Base-by-base conservation (phyloP, 2,329 filamentous ascomycete genomes). In the Sporothrix phasma region DNA sequence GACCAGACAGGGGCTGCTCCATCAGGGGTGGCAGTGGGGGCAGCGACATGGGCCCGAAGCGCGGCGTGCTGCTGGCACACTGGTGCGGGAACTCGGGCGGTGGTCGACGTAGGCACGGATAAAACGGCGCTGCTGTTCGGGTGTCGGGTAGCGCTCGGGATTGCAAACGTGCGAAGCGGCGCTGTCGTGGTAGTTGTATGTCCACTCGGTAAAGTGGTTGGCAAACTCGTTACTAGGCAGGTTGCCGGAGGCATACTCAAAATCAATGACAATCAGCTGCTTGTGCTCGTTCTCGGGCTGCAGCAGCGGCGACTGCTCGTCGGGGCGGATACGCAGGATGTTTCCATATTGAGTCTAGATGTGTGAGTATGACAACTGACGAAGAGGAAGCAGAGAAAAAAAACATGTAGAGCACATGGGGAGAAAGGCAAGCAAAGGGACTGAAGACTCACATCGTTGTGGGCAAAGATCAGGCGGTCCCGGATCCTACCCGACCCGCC, bases 161-260 rank as follows among this genome's bases (percentile, higher is more conserved):
- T 88, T 85, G 79, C 90, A 93, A 29, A 80, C 84, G 77, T 84
- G 85, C 0, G 90, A 79, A 37, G 76, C 77, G 31, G 79, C 77
- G 3, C 84, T 75, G 72, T 94, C 87, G 73, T 97, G 92, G 76
- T 99, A 99, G 76, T 99, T 93, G 80, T 97, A 97, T 70, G 90
- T 89, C 94, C 94, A 99, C 76, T 99, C 94, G 0, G 90, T 89
- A 76, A 99, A 99, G 76, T 99, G 94, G 74, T 99, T 99, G 65
- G 92, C 94, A 73, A 99, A 97, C 75, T 99, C 94, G 17, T 91
- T 80, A 1, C 92, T 94, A 0, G 86, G 86, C 0, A 87, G 81
- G 73, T 97, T 99, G 64, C 93, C 92, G 2, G 88, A 92, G 1
- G 94, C 89, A 73, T 99, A 99, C 72, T 99, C 94, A 71, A 99